Evolutionary conservation across 2,329 filamentous ascomycete species (phyloP).

Genomic region (Colletotrichum cereale): DNA sequence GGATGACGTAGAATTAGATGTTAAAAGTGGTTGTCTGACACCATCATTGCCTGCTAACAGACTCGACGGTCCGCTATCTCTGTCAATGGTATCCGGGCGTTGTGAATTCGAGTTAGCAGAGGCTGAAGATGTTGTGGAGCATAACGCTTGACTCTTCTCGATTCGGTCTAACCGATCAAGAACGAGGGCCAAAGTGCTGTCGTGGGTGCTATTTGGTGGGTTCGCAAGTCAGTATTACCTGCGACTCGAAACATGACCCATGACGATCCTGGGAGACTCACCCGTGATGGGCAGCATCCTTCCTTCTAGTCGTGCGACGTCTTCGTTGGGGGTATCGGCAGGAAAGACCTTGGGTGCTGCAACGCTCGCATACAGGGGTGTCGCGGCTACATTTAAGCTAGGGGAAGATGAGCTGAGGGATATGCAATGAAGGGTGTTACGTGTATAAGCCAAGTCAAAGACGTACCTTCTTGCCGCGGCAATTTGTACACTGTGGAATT

Average conservation of each 20-base stretch:
- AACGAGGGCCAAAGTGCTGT: slow-evolving; percentile 44
- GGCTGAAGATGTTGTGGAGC: slow-evolving; percentile 31
- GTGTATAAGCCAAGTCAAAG: too few relatives aligned
- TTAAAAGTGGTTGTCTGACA: not conserved
- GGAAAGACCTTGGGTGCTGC: slow-evolving; percentile 43
- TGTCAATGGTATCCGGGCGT: not conserved
- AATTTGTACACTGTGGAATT: not conserved
- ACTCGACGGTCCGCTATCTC: not conserved
- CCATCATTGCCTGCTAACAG: not conserved
- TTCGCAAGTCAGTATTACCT: not conserved
- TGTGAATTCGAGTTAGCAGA: not conserved
- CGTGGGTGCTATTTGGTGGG: slow-evolving; percentile 1
- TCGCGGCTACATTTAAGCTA: slow-evolving; percentile 48
- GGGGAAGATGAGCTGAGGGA: not conserved
- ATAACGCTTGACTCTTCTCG: slow-evolving; percentile 37
- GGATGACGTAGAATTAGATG: not conserved
- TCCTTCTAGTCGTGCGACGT: slow-evolving; percentile 43
- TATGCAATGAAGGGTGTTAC: not conserved
- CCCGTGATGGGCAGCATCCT: slow-evolving; percentile 40
- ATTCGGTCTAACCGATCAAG: slow-evolving; percentile 48
- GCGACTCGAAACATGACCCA: not conserved
- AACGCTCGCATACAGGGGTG: slow-evolving; percentile 47
- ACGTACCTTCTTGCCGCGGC: too few relatives aligned
- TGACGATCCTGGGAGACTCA: slow-evolving; percentile 18
- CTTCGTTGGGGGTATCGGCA: slow-evolving; percentile 47